These are phyloP conservation scores for Salix caprea DNA, from an alignment of 345 rosid genomes.

Conservation along the genomic window DNA sequence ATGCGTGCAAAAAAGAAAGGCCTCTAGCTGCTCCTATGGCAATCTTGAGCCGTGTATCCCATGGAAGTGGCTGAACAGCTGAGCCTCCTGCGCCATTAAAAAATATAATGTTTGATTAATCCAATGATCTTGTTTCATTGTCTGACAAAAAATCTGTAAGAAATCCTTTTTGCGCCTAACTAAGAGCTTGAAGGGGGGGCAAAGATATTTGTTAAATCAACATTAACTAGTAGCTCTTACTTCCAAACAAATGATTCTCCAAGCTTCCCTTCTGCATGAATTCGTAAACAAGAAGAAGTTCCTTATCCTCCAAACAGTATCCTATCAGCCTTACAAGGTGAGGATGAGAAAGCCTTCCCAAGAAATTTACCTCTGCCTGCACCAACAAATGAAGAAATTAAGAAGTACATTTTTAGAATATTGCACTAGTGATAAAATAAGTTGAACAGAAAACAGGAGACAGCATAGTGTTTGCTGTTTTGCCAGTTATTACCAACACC, in stretches of 20 bases:
- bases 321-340: slow-evolving; percentile 81
- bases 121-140: neutral
- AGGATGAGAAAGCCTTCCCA: slow-evolving; percentile 85
- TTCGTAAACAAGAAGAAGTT: slow-evolving; percentile 81
- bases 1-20: slow-evolving; percentile 68
- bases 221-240: slow-evolving; percentile 30
- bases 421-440: neutral
- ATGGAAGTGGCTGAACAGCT: slow-evolving; percentile 69
- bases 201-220: neutral
- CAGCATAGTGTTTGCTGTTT: neutral
- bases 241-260: slow-evolving; percentile 87
- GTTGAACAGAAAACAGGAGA: neutral
- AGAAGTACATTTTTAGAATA: neutral
- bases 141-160: neutral
- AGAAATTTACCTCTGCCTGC: slow-evolving; percentile 78
- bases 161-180: neutral
- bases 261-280: slow-evolving; percentile 94
- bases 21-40: slow-evolving; percentile 85
- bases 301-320: slow-evolving; percentile 72
- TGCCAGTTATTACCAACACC: neutral
- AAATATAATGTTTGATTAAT: neutral
- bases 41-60: slow-evolving; percentile 68
- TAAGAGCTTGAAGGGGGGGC: neutral
- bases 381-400: slow-evolving; percentile 15
- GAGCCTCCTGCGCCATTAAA: slow-evolving; percentile 56